A percentile compares a stretch with the other conserved stretches of the same genome.
Conservation (phyloP, 345 rosid species). For the Acer yangbiense region DNA sequence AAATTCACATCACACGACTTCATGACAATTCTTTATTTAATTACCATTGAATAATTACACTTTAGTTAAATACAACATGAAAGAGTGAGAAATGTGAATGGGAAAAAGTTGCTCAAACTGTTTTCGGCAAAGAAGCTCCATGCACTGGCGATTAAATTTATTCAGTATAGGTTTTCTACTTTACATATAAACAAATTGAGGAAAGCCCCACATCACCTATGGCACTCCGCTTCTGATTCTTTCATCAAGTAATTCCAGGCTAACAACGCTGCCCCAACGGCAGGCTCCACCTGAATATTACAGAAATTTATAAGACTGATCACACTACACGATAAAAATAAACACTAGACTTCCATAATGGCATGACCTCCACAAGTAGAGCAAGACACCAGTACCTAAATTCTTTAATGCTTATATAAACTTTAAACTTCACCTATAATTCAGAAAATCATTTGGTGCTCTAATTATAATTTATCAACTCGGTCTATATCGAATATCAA, state of each 20-base stretch:
- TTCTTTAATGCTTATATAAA: neutral
- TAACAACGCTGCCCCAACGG: constrained; percentile 69
- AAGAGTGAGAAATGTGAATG: neutral
- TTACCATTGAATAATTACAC: too few relatives aligned
- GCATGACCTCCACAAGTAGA: neutral
- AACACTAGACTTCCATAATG: neutral
- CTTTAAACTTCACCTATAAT: neutral
- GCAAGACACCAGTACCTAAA: neutral
- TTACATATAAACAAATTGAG: neutral
- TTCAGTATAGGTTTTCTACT: neutral
- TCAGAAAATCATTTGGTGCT: neutral
- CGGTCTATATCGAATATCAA: neutral
- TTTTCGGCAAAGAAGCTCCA: neutral
- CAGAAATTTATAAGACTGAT: neutral
- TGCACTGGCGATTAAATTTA: neutral
- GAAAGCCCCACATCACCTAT: neutral
- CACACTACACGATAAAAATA: neutral
- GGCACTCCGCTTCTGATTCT: constrained; percentile 20
- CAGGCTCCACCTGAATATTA: constrained; percentile 64
- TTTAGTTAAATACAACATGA: too few relatives aligned
- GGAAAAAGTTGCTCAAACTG: too few relatives aligned
- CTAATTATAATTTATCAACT: neutral
- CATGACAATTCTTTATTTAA: too few relatives aligned
- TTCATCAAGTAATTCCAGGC: constrained; percentile 50
- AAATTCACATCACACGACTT: too few relatives aligned